Evolutionary conservation across 2,329 filamentous ascomycete species (phyloP), one percentile per base, ranked within the genome.

Genomic region (Pseudocercospora macadamiae): DNA sequence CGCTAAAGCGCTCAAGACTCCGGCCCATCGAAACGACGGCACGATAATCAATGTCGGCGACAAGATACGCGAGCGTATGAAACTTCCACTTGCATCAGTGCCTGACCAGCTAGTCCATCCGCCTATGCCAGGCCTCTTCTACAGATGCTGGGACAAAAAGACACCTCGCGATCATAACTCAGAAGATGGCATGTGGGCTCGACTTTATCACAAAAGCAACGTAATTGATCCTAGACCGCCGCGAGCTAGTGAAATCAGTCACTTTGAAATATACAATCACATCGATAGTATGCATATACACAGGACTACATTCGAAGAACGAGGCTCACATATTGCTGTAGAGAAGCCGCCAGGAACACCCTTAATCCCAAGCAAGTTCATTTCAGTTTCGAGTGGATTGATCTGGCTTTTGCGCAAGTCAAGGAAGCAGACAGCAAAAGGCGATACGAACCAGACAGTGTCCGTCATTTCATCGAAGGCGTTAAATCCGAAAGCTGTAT

Each of bases 141-240:
- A 36, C 19, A 55, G 57, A 16, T 54, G 36, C 19, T 62, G 59
- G 59, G 28, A 54, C 10, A 32, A 62, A 16, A 42, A 54, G 16
- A 26, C 55, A 4, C 21, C 30, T 2, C 47, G 51, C 18, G 52
- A 56, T n/a, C 51, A 51, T 7, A 48, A 62, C 47, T 55, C 49
- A 25, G 16, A 44, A 9, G 6, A 56, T 7, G 59, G 59, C 1
- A 52, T 55, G 30, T 55, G 51, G 45, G 37, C 55, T 4, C 32
- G 59, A 1, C 44, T 39, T 25, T 57, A 62, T 21, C 23, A 51
- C 34, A 55, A 53, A n/a, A 28, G 36, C n/a, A 57, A 57, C 39
- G 60, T 51, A 6, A 28, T 49, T 28, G 28, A 44, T 9, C 23
- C 23, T 10, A 51, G 21, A 14, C 54, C 54, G 2, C 52, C 52